phyloP scores from a whole-genome alignment of 345 rosid genomes.

The Cochlearia excelsa region DNA sequence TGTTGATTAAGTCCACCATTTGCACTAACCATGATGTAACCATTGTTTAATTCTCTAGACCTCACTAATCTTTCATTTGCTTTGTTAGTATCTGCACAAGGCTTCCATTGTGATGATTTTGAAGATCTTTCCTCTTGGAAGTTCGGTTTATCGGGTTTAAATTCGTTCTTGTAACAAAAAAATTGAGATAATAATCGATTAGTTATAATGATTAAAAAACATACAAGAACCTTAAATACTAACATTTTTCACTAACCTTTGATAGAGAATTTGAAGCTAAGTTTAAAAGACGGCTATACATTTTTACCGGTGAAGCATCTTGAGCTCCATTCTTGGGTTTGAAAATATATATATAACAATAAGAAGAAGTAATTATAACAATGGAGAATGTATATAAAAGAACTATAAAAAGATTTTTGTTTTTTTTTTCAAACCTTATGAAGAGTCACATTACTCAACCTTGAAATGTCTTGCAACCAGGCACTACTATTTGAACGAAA shows the following conservation, averaged over 20 bases:
- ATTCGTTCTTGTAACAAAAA: conserved; percentile 50
- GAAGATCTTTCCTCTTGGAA: conserved; percentile 55
- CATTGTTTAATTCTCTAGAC: conserved; percentile 43
- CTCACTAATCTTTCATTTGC: conserved; percentile 34
- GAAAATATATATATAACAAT: conserved; percentile 1
- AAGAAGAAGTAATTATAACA: conserved; percentile 7
- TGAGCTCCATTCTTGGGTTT: conserved; percentile 40
- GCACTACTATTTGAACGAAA: conserved; percentile 43
- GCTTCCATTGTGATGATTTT: conserved; percentile 69
- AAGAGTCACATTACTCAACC: conserved; percentile 30
- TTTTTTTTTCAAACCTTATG: conserved; percentile 47
- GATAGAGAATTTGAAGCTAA: conserved; percentile 67
- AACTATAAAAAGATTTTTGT: neutral
- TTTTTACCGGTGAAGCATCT: conserved; percentile 50
- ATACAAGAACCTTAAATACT: neutral
- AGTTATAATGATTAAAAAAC: neutral
- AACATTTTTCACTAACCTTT: conserved; percentile 47
- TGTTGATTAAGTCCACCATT: conserved; percentile 97
- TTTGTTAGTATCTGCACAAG: conserved; percentile 59
- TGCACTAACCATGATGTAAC: conserved; percentile 78
- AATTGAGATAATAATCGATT: neutral
- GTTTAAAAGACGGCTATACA: conserved; percentile 66
- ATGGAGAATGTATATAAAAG: neutral
- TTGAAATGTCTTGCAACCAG: conserved; percentile 39
- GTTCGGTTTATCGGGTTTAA: conserved; percentile 43